Evolutionary conservation across 1,139 yeast genomes (phyloP), one percentile per base, ranked within the genome.

Genomic region (Lodderomyces margitis): DNA sequence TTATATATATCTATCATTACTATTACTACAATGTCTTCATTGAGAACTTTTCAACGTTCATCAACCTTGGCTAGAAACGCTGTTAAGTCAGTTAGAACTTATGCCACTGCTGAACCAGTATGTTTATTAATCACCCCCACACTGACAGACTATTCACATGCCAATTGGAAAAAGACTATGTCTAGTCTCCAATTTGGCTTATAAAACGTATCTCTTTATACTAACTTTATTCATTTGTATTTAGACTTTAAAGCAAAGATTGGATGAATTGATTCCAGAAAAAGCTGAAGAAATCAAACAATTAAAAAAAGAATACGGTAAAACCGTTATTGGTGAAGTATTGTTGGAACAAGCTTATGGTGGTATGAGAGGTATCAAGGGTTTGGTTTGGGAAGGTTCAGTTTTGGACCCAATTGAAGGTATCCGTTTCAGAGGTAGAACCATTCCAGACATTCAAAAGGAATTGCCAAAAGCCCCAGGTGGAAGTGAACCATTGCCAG

Each of bases 291-390:
- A 88, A 73, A 84, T 91, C 68, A 89, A 88, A 75, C 81, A 83
- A 59, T 82, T 91, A 64, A 87, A 91, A 70, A 78, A 86, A 66
- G 92, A 87, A 59, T 78, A 89, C 66, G 97, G 97, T 61, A 78
- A 83, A 66, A 83, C 94, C 59, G 92, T 79, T 48, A 88, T 94
- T 59, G 98, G 96, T 57, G 96, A 92, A 74, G 95, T 91, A 54
- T 75, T 83, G 53, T 79, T 92, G 55, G 96, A 88, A 71, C 98
- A 92, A 75, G 96, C 96, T 42, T 92, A 92, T 74, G 98, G 98
- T 78, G 98, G 98, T 80, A 88, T 87, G 96, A 84, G 97, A 74
- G 97, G 97, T 69, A 87, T 91, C 74, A 87, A 87, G 74, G 96
- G 96, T 61, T 78, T 92, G 58, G 97, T 92, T 48, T 92, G 98